Conservation (phyloP, 345 rosid species). For the Fremontodendron californicum region DNA sequence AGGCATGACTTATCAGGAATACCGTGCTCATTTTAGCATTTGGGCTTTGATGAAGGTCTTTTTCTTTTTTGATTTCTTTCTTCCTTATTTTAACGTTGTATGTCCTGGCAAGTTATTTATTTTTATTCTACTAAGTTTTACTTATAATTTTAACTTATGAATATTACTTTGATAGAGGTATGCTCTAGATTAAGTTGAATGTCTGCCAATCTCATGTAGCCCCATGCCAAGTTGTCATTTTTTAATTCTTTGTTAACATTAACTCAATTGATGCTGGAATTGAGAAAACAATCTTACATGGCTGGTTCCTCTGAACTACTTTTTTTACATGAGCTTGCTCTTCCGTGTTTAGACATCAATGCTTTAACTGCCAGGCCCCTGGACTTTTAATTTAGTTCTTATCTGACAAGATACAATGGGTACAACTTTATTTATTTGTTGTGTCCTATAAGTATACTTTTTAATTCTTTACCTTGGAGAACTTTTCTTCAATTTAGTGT, state of each 20-base stretch:
- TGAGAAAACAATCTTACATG: neutral
- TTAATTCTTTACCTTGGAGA: neutral
- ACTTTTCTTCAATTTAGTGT: neutral
- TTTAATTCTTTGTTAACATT: neutral
- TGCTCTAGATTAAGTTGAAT: neutral
- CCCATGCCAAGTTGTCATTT: neutral
- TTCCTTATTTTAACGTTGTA: neutral
- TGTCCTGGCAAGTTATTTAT: neutral
- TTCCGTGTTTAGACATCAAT: neutral
- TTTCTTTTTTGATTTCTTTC: neutral
- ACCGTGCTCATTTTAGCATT: conserved; percentile 90
- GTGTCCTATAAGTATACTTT: neutral
- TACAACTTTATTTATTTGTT: neutral
- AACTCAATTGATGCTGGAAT: neutral
- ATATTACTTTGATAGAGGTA: neutral
- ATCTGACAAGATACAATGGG: neutral
- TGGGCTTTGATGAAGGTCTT: conserved; percentile 97
- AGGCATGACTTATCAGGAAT: conserved; percentile 86
- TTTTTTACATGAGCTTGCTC: neutral
- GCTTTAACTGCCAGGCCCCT: neutral
- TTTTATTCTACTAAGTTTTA: neutral
- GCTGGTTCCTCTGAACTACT: neutral
- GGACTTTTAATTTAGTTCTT: neutral
- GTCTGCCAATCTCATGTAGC: neutral
- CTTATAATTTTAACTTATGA: neutral